phyloP scores from a whole-genome alignment of 169 alveolate species.

The Haemoproteus tartakovskyi region DNA sequence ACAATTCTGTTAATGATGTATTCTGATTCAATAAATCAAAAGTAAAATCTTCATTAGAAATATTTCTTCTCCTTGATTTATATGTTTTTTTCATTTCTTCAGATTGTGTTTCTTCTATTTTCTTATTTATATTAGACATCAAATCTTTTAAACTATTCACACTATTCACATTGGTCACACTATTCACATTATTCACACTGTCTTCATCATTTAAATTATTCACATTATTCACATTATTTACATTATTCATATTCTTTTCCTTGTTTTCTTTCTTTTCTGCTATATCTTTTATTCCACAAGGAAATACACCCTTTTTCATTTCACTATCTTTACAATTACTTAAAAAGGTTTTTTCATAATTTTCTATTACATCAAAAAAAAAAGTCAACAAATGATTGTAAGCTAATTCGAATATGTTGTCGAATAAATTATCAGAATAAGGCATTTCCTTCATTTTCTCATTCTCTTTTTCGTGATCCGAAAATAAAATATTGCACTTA shows the following conservation, averaged over 20 bases:
- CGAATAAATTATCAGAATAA: background rate
- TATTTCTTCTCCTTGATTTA: no score
- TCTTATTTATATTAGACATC: background rate
- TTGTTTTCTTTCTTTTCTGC: background rate
- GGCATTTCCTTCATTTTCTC: background rate
- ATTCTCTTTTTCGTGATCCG: background rate
- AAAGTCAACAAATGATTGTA: slow-evolving; percentile 8
- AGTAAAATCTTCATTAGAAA: no score
- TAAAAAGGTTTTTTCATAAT: slow-evolving; percentile 15
- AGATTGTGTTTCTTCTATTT: background rate
- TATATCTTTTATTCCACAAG: no score
- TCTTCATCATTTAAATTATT: background rate
- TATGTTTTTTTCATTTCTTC: no score
- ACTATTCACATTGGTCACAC: background rate
- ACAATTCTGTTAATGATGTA: background rate
- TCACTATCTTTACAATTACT: background rate
- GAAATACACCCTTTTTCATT: background rate
- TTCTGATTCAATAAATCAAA: no score
- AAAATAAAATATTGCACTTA: background rate
- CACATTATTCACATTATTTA: no score
- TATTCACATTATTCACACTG: background rate
- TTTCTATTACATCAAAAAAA: slow-evolving; percentile 13
- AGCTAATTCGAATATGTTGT: background rate
- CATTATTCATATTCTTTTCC: slow-evolving; percentile 1
- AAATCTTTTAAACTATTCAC: no score